Percentiles rank a stretch among this genome's conserved stretches.
These are phyloP conservation scores for Collybia sordida DNA, from an alignment of 768 basidiomycete species.

Conservation along the genomic window DNA sequence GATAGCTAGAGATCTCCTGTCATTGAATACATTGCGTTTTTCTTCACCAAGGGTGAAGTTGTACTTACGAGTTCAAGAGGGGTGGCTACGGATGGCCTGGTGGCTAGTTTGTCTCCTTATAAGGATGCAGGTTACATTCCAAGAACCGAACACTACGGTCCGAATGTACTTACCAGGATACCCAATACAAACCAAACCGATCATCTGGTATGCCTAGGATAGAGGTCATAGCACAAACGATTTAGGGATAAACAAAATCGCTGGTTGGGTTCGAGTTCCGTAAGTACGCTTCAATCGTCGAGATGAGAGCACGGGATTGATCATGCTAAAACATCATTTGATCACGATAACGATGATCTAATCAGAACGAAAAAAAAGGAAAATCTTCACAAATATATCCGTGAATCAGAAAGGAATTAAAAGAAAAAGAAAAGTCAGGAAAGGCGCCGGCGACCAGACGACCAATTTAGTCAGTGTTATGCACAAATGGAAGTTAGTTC, in stretches of 20 bases:
- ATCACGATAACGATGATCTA: no score
- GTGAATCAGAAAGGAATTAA: background rate
- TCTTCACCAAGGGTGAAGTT: conserved; percentile 6
- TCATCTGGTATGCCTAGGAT: conserved; percentile 2
- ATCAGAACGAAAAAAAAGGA: no score
- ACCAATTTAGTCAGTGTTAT: no score
- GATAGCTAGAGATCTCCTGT: conserved; percentile 25
- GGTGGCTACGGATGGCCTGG: background rate
- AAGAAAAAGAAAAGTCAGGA: background rate
- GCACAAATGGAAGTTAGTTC: no score
- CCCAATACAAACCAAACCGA: conserved; percentile 1
- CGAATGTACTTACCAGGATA: conserved; percentile 7
- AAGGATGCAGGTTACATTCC: conserved; percentile 13
- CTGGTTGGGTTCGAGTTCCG: background rate
- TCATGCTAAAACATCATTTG: no score
- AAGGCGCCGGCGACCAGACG: no score
- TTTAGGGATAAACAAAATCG: background rate
- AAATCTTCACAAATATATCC: background rate
- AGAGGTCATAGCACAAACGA: no score
- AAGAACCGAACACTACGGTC: conserved; percentile 18
- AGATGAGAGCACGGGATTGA: no score
- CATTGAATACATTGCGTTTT: background rate
- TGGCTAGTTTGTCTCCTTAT: conserved; percentile 21
- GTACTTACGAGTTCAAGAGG: conserved; percentile 3
- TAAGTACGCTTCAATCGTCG: background rate